These are phyloP conservation scores for Penicillium crystallinum DNA, from an alignment of 495 filamentous ascomycete genomes.

Conservation along the genomic window DNA sequence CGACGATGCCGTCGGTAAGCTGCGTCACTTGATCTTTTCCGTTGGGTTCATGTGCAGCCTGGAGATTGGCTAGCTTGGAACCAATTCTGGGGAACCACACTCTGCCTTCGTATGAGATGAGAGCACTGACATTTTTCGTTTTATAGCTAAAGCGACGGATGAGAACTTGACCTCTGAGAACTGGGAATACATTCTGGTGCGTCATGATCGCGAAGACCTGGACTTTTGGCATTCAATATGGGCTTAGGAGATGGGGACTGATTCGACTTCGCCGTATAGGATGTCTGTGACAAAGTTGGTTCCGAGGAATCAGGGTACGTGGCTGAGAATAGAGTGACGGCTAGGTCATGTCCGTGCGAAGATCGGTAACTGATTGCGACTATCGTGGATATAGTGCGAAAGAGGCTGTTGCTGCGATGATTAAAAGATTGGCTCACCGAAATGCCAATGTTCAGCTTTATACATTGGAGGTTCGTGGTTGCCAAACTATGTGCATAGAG, in stretches of 20 bases:
- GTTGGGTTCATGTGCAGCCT: background rate
- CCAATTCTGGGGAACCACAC: background rate
- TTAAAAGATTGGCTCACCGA: slow-evolving; percentile 91
- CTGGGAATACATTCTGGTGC: slow-evolving; percentile 92
- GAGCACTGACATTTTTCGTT: slow-evolving; percentile 20
- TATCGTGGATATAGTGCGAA: slow-evolving; percentile 53
- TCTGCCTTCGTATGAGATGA: background rate
- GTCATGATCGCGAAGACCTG: slow-evolving; percentile 6
- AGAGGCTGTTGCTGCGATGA: slow-evolving; percentile 89
- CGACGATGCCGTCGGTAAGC: slow-evolving; percentile 75
- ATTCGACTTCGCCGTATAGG: slow-evolving; percentile 36
- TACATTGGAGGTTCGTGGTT: slow-evolving; percentile 72
- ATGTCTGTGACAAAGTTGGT: slow-evolving; percentile 91
- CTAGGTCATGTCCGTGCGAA: background rate
- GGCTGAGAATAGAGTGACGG: background rate
- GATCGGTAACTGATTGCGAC: slow-evolving; percentile 14
- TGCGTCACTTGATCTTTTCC: background rate
- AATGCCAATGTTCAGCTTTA: slow-evolving; percentile 99
- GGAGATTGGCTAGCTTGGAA: background rate
- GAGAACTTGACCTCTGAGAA: slow-evolving; percentile 98
- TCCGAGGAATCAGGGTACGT: slow-evolving; percentile 59
- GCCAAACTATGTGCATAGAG: background rate
- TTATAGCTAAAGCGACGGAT: slow-evolving; percentile 93
- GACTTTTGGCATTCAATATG: background rate
- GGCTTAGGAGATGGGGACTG: background rate